Conservation (phyloP, 2,329 filamentous ascomycete species). For the Dissoconium aciculare region DNA sequence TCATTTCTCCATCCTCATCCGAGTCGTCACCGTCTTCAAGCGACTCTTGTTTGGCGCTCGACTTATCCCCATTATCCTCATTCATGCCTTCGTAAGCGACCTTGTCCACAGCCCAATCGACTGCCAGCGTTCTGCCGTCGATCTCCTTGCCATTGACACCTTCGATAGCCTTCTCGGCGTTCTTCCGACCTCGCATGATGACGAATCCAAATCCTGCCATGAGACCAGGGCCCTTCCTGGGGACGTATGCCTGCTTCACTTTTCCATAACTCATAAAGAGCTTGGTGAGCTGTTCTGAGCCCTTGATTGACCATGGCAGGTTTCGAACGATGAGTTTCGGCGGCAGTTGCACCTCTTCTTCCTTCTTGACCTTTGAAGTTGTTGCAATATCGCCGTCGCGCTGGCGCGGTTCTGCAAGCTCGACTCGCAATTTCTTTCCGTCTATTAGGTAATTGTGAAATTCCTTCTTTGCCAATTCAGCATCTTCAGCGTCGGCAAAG, state of each 20-base stretch:
- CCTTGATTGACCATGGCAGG: slow-evolving; percentile 89
- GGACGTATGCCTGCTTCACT: slow-evolving; percentile 73
- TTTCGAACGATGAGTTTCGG: slow-evolving; percentile 86
- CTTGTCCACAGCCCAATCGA: slow-evolving; percentile 96
- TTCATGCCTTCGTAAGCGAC: slow-evolving; percentile 47
- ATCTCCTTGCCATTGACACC: slow-evolving; percentile 79
- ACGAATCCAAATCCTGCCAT: slow-evolving; percentile 88
- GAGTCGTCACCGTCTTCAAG: slow-evolving; percentile 29
- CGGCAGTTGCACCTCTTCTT: slow-evolving; percentile 50
- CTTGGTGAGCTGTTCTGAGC: slow-evolving; percentile 59
- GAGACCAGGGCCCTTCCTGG: slow-evolving; percentile 51
- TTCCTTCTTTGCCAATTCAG: slow-evolving; percentile 62
- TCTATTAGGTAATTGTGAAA: slow-evolving; percentile 65
- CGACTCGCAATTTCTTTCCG: slow-evolving; percentile 69
- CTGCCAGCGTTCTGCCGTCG: slow-evolving; percentile 74
- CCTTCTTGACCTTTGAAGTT: slow-evolving; percentile 53
- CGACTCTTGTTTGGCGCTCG: slow-evolving; percentile 22
- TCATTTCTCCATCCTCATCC: slow-evolving; percentile 8
- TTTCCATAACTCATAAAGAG: slow-evolving; percentile 84
- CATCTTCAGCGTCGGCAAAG: slow-evolving; percentile 86
- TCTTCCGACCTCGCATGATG: slow-evolving; percentile 71
- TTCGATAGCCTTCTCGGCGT: slow-evolving; percentile 77
- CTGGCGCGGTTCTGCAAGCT: slow-evolving; percentile 74
- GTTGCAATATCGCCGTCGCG: slow-evolving; percentile 32
- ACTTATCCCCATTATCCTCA: slow-evolving; percentile 18